Percentiles rank a stretch among this genome's conserved stretches.
These are phyloP conservation scores for Xylariaceae sp. DNA, from an alignment of 2,329 filamentous ascomycete genomes.

Conservation along the genomic window DNA sequence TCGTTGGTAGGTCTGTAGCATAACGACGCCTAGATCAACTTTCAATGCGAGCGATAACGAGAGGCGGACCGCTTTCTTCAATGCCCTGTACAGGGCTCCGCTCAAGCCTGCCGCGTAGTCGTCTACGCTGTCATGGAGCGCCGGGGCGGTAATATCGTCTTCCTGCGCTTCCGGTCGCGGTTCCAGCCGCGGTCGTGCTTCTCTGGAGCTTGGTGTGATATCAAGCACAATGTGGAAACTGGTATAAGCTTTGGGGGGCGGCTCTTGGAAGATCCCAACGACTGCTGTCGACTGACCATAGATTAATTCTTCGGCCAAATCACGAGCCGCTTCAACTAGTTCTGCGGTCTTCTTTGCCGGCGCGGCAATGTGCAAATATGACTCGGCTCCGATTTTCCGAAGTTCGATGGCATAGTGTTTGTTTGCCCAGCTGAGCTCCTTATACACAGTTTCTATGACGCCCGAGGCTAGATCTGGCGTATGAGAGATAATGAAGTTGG, in stretches of 20 bases:
- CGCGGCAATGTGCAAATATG: constrained; percentile 23
- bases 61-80: constrained; percentile 25
- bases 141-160: neutral
- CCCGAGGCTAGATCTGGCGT: constrained; percentile 43
- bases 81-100: constrained; percentile 15
- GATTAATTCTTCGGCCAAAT: constrained; percentile 13
- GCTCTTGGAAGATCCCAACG: constrained; percentile 28
- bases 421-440: constrained; percentile 49
- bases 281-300: constrained; percentile 3
- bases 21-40: constrained; percentile 25
- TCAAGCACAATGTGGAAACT: constrained; percentile 20
- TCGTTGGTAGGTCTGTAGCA: constrained; percentile 19
- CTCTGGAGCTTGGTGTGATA: constrained; percentile 2
- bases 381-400: neutral
- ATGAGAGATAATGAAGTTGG: constrained; percentile 18
- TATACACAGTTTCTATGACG: constrained; percentile 50
- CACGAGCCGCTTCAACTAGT: constrained; percentile 20
- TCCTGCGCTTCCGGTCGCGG: constrained; percentile 6
- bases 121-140: neutral
- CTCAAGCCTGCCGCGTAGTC: constrained; percentile 18
- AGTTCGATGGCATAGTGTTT: constrained; percentile 27
- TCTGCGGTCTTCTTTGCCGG: constrained; percentile 17
- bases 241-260: constrained; percentile 10
- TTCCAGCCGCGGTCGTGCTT: constrained; percentile 16
- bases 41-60: constrained; percentile 17